Evolutionary conservation across 2,329 filamentous ascomycete genomes (phyloP).

Genomic region (Amauroascus niger): DNA sequence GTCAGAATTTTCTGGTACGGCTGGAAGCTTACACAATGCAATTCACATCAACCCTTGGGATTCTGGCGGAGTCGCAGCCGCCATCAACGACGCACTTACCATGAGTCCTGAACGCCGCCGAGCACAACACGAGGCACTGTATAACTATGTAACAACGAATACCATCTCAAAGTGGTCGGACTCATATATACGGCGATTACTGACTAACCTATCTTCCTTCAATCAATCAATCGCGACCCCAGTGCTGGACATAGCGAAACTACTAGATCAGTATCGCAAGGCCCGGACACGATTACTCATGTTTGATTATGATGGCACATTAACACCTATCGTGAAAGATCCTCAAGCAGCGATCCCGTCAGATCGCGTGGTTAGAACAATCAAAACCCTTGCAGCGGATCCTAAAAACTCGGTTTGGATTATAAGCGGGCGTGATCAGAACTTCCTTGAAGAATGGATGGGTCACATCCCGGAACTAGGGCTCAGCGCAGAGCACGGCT

Average conservation of each 20-base stretch:
- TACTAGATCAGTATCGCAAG: conserved; percentile 64
- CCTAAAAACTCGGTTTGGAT: conserved; percentile 91
- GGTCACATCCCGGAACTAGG: conserved; percentile 83
- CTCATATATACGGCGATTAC: conserved; percentile 65
- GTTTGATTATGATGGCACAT: conserved; percentile 97
- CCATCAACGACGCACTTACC: conserved; percentile 70
- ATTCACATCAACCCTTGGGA: conserved; percentile 98
- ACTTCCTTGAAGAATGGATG: conserved; percentile 80
- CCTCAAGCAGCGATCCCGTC: conserved; percentile 83
- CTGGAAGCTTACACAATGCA: conserved; percentile 71
- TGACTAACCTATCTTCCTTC: conserved; percentile 69
- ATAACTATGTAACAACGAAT: conserved; percentile 73
- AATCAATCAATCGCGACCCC: conserved; percentile 70
- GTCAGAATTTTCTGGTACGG: conserved; percentile 93
- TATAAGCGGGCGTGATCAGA: conserved; percentile 87
- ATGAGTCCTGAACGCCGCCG: conserved; percentile 60
- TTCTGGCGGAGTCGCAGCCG: conserved; percentile 67
- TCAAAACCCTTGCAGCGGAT: conserved; percentile 71
- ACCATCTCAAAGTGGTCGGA: conserved; percentile 81
- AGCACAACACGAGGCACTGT: conserved; percentile 63
- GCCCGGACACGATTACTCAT: conserved; percentile 81
- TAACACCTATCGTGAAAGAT: conserved; percentile 90
- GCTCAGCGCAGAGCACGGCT: conserved; percentile 94
- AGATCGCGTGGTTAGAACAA: conserved; percentile 65
- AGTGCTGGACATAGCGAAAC: conserved; percentile 61